Evolutionary conservation across 768 basidiomycete genomes (phyloP).

Genomic region (Hypholoma sublateritium): DNA sequence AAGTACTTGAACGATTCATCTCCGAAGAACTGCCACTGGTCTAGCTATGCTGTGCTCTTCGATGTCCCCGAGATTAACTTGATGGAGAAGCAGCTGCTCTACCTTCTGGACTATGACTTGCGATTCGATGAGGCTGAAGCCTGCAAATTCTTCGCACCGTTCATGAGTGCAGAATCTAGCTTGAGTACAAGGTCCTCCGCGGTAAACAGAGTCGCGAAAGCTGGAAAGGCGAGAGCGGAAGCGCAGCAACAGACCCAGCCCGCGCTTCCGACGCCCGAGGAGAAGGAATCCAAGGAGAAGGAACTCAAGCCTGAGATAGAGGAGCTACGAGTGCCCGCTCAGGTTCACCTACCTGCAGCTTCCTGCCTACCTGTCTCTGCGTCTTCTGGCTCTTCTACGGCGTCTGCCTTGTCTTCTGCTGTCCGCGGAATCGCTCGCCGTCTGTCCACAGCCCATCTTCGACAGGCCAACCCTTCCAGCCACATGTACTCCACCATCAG

Average conservation of each 20-base stretch:
- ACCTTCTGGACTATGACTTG: constrained; percentile 89
- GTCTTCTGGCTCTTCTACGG: constrained; percentile 7
- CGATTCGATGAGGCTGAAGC: constrained; percentile 86
- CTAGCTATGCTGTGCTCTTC: constrained; percentile 72
- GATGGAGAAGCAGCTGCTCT: constrained; percentile 97
- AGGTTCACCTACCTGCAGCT: constrained; percentile 11
- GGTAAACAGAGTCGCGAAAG: constrained; percentile 53
- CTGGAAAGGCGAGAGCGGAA: constrained; percentile 51
- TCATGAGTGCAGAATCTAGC: constrained; percentile 40
- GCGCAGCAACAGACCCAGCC: constrained; percentile 41
- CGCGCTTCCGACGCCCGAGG: constrained; percentile 36
- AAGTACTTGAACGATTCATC: constrained; percentile 98
- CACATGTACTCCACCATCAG: constrained; percentile 46
- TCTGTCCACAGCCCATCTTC: constrained; percentile 45
- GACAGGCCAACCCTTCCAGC: constrained; percentile 26
- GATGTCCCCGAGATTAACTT: constrained; percentile 82
- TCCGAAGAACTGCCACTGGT: constrained; percentile 95
- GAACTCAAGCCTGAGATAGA: constrained; percentile 2
- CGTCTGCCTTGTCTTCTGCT: constrained; percentile 42
- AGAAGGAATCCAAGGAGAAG: constrained; percentile 12
- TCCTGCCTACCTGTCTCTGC: constrained; percentile 3
- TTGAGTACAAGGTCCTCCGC: constrained; percentile 49
- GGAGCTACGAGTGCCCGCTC: constrained; percentile 12
- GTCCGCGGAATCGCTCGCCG: constrained; percentile 62
- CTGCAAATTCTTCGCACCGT: constrained; percentile 66